phyloP scores from a whole-genome alignment of 352 stramenopile genomes.

The Plasmopara viticola region DNA sequence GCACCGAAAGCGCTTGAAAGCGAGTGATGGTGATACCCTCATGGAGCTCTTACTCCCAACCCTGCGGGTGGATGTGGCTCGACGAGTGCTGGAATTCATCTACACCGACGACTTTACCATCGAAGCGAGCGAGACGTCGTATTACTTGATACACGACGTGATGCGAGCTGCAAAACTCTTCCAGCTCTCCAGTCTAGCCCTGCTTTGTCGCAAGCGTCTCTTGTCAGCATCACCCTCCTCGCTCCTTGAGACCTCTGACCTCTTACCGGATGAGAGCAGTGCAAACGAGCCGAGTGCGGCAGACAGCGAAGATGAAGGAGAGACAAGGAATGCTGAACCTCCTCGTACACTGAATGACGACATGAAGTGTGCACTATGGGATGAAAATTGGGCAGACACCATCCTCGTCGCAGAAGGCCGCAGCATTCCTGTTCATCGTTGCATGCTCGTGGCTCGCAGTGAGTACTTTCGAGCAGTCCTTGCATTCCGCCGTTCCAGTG shows the following conservation, averaged over 20 bases:
- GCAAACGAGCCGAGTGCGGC: slow-evolving; percentile 10
- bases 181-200: slow-evolving; percentile 32
- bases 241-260: not conserved
- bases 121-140: slow-evolving; percentile 28
- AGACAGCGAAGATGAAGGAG: slow-evolving; percentile 2
- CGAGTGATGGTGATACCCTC: slow-evolving; percentile 1
- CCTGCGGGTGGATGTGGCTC: slow-evolving; percentile 47
- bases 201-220: slow-evolving; percentile 32
- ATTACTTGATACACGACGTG: slow-evolving; percentile 57
- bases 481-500: slow-evolving; percentile 20
- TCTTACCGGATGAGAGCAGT: not conserved
- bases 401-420: slow-evolving; percentile 40
- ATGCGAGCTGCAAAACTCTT: slow-evolving; percentile 39
- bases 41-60: slow-evolving; percentile 48
- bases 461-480: slow-evolving; percentile 64
- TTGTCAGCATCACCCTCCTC: slow-evolving; percentile 20
- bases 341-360: slow-evolving; percentile 29
- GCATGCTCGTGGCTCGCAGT: slow-evolving; percentile 55
- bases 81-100: slow-evolving; percentile 55
- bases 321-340: not conserved
- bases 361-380: slow-evolving; percentile 42
- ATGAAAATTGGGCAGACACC: slow-evolving; percentile 45
- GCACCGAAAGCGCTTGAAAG: slow-evolving; percentile 1
- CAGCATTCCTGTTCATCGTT: slow-evolving; percentile 46
- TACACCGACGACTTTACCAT: slow-evolving; percentile 62